These are phyloP conservation scores for Ustilago trichophora DNA, from an alignment of 1,284 basidiomycete genomes.

Conservation along the genomic window DNA sequence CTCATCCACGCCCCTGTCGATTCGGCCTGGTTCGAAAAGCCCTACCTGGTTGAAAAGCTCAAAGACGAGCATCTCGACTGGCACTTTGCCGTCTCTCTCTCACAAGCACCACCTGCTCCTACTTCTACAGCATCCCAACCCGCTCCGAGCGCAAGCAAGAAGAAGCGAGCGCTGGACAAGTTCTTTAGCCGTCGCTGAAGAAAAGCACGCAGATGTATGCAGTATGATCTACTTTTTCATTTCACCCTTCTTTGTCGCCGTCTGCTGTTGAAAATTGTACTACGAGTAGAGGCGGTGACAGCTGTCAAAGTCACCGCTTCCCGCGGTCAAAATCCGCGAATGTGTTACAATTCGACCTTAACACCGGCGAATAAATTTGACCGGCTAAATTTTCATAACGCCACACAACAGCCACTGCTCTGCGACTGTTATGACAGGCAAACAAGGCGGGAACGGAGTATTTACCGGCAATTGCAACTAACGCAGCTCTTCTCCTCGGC, in stretches of 20 bases:
- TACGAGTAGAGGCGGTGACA: slow-evolving; percentile 12
- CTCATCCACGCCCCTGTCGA: slow-evolving; percentile 23
- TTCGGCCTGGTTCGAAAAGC: slow-evolving; percentile 38
- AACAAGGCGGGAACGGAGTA: slow-evolving; percentile 11
- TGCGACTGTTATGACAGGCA: no score
- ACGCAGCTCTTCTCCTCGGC: no score
- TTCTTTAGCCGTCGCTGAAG: slow-evolving; percentile 29
- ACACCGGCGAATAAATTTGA: no score
- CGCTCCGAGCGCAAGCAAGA: slow-evolving; percentile 4
- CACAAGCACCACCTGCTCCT: slow-evolving; percentile 24
- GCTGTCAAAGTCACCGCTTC: slow-evolving; percentile 8
- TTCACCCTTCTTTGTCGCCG: background rate
- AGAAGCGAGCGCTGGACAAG: slow-evolving; percentile 33
- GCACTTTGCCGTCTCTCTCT: slow-evolving; percentile 56
- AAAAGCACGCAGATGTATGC: no score
- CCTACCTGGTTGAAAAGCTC: slow-evolving; percentile 36
- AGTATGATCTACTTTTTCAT: no score
- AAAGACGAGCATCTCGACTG: slow-evolving; percentile 57
- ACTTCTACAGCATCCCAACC: background rate
- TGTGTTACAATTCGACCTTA: background rate
- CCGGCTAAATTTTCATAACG: background rate
- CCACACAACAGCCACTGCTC: no score
- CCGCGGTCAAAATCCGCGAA: slow-evolving; percentile 2
- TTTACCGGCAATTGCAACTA: no score
- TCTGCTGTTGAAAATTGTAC: no score